These are phyloP conservation scores for Halophytophthora polymorphica DNA, from an alignment of 352 stramenopile genomes.

Conservation along the genomic window DNA sequence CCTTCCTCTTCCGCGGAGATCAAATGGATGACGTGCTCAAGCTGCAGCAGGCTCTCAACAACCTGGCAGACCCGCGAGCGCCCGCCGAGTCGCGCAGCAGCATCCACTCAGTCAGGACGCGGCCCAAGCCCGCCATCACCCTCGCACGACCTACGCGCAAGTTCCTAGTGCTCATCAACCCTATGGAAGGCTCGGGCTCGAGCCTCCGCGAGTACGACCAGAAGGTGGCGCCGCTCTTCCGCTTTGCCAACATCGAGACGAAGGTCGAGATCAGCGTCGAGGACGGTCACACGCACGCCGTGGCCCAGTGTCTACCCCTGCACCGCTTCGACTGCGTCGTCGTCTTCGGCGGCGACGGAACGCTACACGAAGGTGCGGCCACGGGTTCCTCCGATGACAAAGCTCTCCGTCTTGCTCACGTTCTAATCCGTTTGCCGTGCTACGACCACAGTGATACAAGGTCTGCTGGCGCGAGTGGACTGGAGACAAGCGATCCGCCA, in stretches of 20 bases:
- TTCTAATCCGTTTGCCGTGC: neutral
- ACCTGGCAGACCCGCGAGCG: conserved; percentile 34
- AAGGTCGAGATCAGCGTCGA: conserved; percentile 36
- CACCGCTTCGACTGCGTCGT: conserved; percentile 52
- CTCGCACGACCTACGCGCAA: conserved; percentile 19
- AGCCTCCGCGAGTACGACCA: conserved; percentile 38
- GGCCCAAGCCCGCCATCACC: conserved; percentile 8
- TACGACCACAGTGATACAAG: conserved; percentile 44
- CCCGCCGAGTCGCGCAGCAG: conserved; percentile 4
- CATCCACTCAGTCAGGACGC: conserved; percentile 10
- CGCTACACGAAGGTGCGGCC: conserved; percentile 42
- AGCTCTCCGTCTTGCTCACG: neutral
- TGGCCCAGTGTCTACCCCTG: conserved; percentile 43
- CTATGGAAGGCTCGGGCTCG: conserved; percentile 32
- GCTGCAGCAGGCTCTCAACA: conserved; percentile 38
- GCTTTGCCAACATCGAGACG: conserved; percentile 42
- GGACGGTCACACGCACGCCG: conserved; percentile 31
- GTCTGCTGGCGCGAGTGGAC: conserved; percentile 54
- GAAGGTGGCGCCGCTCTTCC: conserved; percentile 47
- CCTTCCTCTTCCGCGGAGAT: conserved; percentile 39
- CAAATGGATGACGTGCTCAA: conserved; percentile 31
- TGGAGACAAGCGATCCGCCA: conserved; percentile 54
- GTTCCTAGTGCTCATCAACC: conserved; percentile 63
- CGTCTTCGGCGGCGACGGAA: conserved; percentile 51
- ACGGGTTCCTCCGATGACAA: neutral